Conservation (phyloP, 2,329 filamentous ascomycete genomes). For the Colletotrichum trifolii region DNA sequence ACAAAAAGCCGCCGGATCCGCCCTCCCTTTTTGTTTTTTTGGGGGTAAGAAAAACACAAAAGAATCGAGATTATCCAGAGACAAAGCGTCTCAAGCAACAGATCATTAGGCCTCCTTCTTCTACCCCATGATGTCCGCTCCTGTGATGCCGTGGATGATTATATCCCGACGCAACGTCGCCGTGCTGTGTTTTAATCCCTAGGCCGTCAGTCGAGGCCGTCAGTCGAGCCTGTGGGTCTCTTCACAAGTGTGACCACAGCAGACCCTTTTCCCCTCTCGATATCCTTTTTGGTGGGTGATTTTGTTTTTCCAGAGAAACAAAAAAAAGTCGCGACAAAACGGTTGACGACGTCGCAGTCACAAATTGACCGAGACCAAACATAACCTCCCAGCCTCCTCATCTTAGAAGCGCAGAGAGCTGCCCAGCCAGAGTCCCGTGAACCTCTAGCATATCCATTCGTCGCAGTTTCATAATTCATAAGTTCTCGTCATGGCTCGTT, state of each 20-base stretch:
- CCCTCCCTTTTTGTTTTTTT: conserved; percentile 15
- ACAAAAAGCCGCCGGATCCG: conserved; percentile 15
- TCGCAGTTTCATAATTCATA: conserved; percentile 35
- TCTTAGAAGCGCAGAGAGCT: conserved; percentile 10
- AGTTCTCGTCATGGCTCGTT: conserved; percentile 15
- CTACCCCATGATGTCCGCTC: conserved; percentile 22
- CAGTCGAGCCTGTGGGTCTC: conserved; percentile 19
- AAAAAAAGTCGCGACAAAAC: conserved; percentile 16
- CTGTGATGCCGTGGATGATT: conserved; percentile 31
- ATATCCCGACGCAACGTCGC: conserved; percentile 20
- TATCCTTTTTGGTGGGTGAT: conserved; percentile 28
- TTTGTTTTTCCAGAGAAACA: conserved; percentile 25
- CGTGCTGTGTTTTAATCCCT: conserved; percentile 26
- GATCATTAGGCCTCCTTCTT: conserved; percentile 17
- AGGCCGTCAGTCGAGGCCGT: conserved; percentile 27
- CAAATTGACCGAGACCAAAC: conserved; percentile 15
- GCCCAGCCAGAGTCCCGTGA: conserved; percentile 37
- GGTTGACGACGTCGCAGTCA: conserved; percentile 4
- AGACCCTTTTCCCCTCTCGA: conserved; percentile 20
- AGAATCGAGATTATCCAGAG: conserved; percentile 4
- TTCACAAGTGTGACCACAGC: conserved; percentile 9
- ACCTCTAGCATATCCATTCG: conserved; percentile 34
- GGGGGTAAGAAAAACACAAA: conserved; percentile 11
- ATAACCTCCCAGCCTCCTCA: conserved; percentile 9
- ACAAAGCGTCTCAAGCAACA: conserved; percentile 13